Percentiles rank a stretch among this genome's conserved stretches.
These are phyloP conservation scores for Cladosporium halotolerans DNA, from an alignment of 2,329 filamentous ascomycete species.

Conservation along the genomic window DNA sequence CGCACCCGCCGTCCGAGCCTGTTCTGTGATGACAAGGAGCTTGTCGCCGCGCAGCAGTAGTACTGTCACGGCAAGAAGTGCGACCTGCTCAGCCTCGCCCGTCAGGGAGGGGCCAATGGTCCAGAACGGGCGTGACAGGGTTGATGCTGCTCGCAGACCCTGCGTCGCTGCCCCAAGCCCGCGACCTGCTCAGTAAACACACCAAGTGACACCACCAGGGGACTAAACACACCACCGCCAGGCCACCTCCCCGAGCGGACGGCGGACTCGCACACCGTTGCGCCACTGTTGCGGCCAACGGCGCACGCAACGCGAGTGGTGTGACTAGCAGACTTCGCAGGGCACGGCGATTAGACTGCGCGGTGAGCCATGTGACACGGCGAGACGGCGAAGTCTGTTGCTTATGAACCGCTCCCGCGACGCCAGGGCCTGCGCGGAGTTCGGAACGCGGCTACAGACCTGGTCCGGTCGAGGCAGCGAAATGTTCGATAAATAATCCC, in stretches of 20 bases:
- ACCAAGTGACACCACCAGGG: not conserved
- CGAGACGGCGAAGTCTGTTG: not conserved
- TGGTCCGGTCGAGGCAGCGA: no score
- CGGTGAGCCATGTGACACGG: not conserved
- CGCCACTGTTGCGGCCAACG: constrained; percentile 1
- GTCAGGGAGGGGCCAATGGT: not conserved
- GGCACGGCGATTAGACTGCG: not conserved
- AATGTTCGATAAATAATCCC: not conserved
- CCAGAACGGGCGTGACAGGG: not conserved
- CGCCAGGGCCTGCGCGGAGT: no score
- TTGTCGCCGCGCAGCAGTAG: not conserved
- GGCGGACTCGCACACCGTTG: not conserved
- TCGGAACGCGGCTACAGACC: no score
- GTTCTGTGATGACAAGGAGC: not conserved
- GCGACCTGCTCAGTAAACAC: not conserved
- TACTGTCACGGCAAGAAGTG: not conserved
- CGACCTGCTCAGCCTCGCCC: not conserved
- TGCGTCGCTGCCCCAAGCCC: not conserved
- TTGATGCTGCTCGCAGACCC: constrained; percentile 1
- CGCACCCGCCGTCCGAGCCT: not conserved
- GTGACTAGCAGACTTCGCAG: not conserved
- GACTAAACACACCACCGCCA: no score
- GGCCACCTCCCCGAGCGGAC: no score
- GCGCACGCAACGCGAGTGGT: not conserved
- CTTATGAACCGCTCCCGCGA: not conserved